These are phyloP conservation scores for Cordyceps javanica DNA, from an alignment of 2,329 filamentous ascomycete species.

Conservation along the genomic window DNA sequence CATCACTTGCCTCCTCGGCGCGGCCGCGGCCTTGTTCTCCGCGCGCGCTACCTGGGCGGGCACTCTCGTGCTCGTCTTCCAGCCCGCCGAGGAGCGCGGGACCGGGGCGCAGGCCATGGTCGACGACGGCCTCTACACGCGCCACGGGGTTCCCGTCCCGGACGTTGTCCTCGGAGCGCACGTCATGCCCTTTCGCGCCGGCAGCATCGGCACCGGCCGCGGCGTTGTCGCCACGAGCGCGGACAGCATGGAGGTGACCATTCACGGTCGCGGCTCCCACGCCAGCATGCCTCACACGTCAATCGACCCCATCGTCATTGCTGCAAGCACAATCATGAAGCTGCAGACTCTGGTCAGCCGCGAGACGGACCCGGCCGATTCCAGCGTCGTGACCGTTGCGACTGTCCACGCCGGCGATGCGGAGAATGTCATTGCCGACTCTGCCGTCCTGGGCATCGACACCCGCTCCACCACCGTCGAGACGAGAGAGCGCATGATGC, in stretches of 20 bases:
- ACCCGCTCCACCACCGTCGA: slow-evolving; percentile 29
- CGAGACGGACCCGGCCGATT: slow-evolving; percentile 28
- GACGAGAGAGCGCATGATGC: slow-evolving; percentile 28
- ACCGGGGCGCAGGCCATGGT: slow-evolving; percentile 46
- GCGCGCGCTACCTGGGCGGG: slow-evolving; percentile 49
- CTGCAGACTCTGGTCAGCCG: slow-evolving; percentile 27
- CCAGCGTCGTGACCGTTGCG: slow-evolving; percentile 38
- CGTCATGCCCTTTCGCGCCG: slow-evolving; percentile 27
- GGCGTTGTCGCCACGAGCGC: slow-evolving; percentile 22
- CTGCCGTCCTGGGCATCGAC: slow-evolving; percentile 33
- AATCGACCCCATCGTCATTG: slow-evolving; percentile 42
- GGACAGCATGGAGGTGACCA: slow-evolving; percentile 23
- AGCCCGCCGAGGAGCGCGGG: slow-evolving; percentile 60
- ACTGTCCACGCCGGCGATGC: slow-evolving; percentile 35
- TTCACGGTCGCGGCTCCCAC: slow-evolving; percentile 38
- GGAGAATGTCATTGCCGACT: slow-evolving; percentile 40
- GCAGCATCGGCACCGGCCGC: slow-evolving; percentile 18
- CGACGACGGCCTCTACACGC: slow-evolving; percentile 29
- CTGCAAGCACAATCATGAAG: slow-evolving; percentile 31
- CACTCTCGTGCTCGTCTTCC: slow-evolving; percentile 58
- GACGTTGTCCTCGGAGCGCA: slow-evolving; percentile 33
- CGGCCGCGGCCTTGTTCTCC: slow-evolving; percentile 42
- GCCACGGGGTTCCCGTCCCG: slow-evolving; percentile 23
- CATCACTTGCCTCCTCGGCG: slow-evolving; percentile 51
- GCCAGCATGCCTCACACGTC: slow-evolving; percentile 32